Conservation (phyloP, 257 asterid genomes). For the Parsonsia alboflavescens region DNA sequence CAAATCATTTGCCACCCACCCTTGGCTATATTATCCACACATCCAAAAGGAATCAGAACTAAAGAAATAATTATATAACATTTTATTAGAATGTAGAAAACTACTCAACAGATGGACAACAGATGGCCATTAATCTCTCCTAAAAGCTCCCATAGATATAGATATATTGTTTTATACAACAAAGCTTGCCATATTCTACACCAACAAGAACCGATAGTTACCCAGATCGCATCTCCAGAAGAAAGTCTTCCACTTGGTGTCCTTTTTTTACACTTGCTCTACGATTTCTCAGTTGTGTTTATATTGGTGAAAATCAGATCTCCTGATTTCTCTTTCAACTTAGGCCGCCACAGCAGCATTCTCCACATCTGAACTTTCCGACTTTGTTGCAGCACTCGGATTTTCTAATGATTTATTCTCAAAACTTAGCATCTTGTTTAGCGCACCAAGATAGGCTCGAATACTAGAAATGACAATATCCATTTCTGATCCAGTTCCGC, state of each 20-base stretch:
- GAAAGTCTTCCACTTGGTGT: no score
- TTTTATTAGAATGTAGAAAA: no score
- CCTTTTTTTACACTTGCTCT: background rate
- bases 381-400: background rate
- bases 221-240: background rate
- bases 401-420: constrained; percentile 16
- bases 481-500: constrained; percentile 90
- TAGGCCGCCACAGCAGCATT: background rate
- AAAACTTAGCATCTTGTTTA: constrained; percentile 79
- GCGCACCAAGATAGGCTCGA: constrained; percentile 85
- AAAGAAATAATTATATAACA: no score
- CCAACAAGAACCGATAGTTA: background rate
- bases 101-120: no score
- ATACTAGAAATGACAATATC: constrained; percentile 89
- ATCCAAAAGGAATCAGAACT: no score
- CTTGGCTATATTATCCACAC: no score
- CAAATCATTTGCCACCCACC: no score
- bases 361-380: background rate
- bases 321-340: background rate
- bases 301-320: background rate
- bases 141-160: background rate
- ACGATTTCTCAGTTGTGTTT: background rate
- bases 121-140: background rate
- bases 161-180: background rate
- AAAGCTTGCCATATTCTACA: background rate